Evolutionary conservation across 75 land plant genomes (phyloP).

Genomic region (Picea sitchensis): DNA sequence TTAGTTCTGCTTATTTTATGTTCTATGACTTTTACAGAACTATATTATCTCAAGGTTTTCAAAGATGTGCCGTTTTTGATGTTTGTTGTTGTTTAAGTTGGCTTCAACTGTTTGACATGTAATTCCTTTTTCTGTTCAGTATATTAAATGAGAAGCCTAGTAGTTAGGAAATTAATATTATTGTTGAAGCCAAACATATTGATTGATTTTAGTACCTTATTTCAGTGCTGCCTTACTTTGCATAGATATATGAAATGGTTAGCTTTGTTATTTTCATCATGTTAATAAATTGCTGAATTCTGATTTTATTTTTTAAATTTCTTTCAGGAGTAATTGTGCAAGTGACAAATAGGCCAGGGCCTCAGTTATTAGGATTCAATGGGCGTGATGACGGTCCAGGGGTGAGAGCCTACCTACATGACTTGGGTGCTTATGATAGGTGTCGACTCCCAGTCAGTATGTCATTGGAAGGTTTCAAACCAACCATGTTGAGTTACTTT

Average conservation of each 20-base stretch:
- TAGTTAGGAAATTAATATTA: background rate
- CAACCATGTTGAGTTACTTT: constrained; percentile 3
- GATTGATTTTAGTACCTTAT: background rate
- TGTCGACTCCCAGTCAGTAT: background rate
- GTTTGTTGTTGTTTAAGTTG: no score
- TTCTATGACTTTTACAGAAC: background rate
- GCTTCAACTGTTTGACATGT: background rate
- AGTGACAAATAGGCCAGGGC: constrained; percentile 83
- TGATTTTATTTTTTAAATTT: background rate
- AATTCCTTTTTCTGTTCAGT: background rate
- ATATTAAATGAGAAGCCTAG: background rate
- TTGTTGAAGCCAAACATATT: background rate
- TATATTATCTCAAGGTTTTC: background rate
- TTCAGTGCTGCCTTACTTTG: background rate
- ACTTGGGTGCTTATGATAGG: constrained; percentile 10
- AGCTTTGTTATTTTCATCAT: background rate
- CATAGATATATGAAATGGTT: background rate
- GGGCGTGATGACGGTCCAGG: constrained; percentile 96
- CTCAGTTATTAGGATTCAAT: constrained; percentile 84
- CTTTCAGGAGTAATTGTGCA: constrained; percentile 66
- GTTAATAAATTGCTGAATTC: background rate
- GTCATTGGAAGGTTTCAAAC: constrained; percentile 5
- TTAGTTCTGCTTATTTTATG: background rate
- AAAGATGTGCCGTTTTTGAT: background rate
- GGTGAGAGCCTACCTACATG: constrained; percentile 43